phyloP scores from a whole-genome alignment of 2,329 filamentous ascomycete species.

The Phialemoniopsis sp. region DNA sequence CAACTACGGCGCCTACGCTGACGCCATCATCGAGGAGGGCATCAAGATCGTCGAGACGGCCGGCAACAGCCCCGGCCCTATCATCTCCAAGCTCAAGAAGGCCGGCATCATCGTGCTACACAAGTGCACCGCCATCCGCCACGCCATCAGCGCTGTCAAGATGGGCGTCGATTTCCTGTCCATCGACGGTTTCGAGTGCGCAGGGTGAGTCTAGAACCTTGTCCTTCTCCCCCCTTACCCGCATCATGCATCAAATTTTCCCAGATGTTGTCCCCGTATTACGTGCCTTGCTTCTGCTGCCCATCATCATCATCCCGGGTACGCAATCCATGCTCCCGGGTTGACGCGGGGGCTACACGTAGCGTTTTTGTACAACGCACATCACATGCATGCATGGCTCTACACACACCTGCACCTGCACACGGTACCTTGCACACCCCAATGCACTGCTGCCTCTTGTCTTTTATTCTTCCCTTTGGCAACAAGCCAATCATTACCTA shows the following conservation, averaged over 20 bases:
- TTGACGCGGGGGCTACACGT: too few relatives aligned
- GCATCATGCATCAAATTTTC: too few relatives aligned
- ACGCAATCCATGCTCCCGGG: too few relatives aligned
- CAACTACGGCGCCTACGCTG: constrained; percentile 88
- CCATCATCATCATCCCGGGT: too few relatives aligned
- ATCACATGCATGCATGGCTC: too few relatives aligned
- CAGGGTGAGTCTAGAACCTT: constrained; percentile 42
- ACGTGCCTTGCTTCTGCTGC: too few relatives aligned
- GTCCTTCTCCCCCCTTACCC: not conserved
- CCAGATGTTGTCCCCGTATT: too few relatives aligned
- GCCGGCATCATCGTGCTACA: constrained; percentile 78
- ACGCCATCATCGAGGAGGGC: constrained; percentile 89
- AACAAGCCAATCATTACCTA: too few relatives aligned
- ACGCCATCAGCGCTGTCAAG: constrained; percentile 87
- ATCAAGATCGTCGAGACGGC: constrained; percentile 70
- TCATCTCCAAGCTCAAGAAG: constrained; percentile 83
- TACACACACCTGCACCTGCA: too few relatives aligned
- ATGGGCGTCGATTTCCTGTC: constrained; percentile 94
- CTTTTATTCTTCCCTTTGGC: too few relatives aligned
- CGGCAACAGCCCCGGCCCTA: constrained; percentile 68
- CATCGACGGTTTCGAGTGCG: constrained; percentile 98
- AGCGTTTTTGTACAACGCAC: too few relatives aligned
- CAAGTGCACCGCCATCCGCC: constrained; percentile 96
- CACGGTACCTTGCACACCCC: too few relatives aligned
- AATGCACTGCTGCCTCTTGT: not conserved